Conservation (phyloP, 108 stramenopile species). For the Schizochytrium sp. region DNA sequence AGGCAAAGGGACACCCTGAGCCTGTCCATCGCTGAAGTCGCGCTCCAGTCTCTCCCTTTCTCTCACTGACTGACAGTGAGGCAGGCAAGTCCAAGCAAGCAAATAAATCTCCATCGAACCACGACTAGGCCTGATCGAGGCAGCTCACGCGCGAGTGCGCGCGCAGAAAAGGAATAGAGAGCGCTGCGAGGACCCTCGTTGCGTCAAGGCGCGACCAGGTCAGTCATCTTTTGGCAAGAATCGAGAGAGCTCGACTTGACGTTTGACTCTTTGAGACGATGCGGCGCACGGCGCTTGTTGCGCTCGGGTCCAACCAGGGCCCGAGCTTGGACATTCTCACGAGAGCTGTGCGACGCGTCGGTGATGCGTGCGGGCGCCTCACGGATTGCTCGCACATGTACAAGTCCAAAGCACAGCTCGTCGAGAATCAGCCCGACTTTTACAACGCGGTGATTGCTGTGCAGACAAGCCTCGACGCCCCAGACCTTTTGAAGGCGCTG, state of each 20-base stretch:
- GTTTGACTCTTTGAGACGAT: background rate
- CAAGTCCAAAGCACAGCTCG: constrained; percentile 70
- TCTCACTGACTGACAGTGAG: background rate
- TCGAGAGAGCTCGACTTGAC: too few species aligned
- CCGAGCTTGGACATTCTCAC: background rate
- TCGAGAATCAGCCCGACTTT: constrained; percentile 70
- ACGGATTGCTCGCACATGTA: constrained; percentile 64
- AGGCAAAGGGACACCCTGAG: too few species aligned
- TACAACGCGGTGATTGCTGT: constrained; percentile 70
- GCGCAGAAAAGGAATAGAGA: too few species aligned
- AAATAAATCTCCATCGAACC: background rate
- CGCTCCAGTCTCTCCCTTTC: background rate
- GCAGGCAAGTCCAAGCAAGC: background rate
- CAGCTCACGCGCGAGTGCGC: too few species aligned
- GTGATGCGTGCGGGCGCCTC: constrained; percentile 27
- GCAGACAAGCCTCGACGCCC: constrained; percentile 45
- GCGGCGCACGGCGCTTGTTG: background rate
- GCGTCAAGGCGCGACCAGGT: too few species aligned
- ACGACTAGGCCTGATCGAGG: too few species aligned
- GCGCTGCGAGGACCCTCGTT: too few species aligned
- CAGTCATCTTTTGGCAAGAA: too few species aligned
- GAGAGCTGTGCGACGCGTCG: constrained; percentile 20
- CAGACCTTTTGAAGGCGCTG: background rate
- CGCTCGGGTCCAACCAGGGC: background rate
- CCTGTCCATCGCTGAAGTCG: background rate